Evolutionary conservation across 129 eudicot genomes (phyloP).

Genomic region (Logfia minima): DNA sequence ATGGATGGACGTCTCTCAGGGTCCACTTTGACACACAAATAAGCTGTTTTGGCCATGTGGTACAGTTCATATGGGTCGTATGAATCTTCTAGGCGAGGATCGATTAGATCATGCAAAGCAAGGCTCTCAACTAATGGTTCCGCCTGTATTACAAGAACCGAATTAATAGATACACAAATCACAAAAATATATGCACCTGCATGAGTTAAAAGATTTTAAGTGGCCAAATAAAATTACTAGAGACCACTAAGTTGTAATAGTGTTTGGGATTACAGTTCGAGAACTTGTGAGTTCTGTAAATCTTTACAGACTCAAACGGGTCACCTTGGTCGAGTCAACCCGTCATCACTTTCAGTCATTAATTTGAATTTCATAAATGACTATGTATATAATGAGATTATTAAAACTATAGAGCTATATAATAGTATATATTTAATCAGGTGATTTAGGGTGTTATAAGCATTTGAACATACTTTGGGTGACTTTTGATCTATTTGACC

Average conservation of each 20-base stretch:
- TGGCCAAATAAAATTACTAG: neutral
- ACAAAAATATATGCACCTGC: neutral
- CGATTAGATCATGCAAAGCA: constrained; percentile 70
- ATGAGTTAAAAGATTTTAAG: neutral
- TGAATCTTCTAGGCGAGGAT: constrained; percentile 66
- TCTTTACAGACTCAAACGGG: neutral
- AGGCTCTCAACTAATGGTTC: constrained; percentile 60
- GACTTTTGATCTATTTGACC: neutral
- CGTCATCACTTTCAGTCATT: neutral
- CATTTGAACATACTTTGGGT: neutral
- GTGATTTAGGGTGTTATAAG: too few species aligned
- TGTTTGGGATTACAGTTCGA: too few species aligned
- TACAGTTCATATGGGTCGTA: constrained; percentile 66
- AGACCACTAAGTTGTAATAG: too few species aligned
- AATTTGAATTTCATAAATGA: neutral
- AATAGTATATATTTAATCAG: too few species aligned
- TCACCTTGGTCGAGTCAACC: neutral
- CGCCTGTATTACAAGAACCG: constrained; percentile 42
- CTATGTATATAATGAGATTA: neutral
- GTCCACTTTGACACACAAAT: constrained; percentile 69
- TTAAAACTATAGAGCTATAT: neutral
- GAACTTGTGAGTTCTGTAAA: neutral
- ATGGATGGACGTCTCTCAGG: constrained; percentile 75
- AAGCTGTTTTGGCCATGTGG: constrained; percentile 82
- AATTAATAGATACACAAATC: neutral